A percentile compares a stretch with the other conserved stretches of the same genome.
phyloP scores from a whole-genome alignment of 345 rosid genomes.

The Acer negundo region DNA sequence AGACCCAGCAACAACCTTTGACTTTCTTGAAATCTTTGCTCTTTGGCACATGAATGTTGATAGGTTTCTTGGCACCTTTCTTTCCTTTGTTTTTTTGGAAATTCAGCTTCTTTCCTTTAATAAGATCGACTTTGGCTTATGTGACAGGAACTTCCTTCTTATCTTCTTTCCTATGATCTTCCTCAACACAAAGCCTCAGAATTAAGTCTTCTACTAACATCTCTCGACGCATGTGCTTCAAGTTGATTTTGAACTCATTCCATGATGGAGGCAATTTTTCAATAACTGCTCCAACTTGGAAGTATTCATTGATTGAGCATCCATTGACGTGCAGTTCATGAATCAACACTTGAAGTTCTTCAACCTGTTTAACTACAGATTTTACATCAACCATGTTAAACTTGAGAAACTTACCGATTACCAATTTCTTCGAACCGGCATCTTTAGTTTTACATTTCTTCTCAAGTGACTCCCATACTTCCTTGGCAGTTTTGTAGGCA shows the following conservation, averaged over 20 bases:
- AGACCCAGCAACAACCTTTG: too few species aligned
- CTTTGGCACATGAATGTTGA: too few species aligned
- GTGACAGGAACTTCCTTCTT: too few species aligned
- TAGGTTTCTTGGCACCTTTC: too few species aligned
- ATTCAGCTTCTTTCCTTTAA: too few species aligned
- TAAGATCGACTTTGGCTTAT: too few species aligned
- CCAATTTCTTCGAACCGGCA: not conserved
- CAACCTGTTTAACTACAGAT: not conserved
- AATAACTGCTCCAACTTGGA: not conserved
- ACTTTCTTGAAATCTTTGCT: too few species aligned
- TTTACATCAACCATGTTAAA: not conserved
- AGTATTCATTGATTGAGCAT: not conserved
- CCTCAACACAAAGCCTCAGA: not conserved
- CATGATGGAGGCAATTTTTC: not conserved
- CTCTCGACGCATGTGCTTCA: not conserved
- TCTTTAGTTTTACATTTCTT: too few species aligned
- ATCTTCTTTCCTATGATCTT: not conserved
- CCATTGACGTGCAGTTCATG: not conserved
- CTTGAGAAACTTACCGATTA: not conserved
- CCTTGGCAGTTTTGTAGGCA: not conserved
- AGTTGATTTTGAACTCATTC: not conserved
- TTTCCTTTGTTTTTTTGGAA: too few species aligned
- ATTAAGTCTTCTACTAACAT: not conserved
- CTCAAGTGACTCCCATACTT: not conserved
- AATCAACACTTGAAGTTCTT: not conserved